Percentiles rank a stretch among this genome's conserved stretches.
Evolutionary conservation across 805 yeast species (phyloP).

Genomic region (Metschnikowia drakensbergensis): DNA sequence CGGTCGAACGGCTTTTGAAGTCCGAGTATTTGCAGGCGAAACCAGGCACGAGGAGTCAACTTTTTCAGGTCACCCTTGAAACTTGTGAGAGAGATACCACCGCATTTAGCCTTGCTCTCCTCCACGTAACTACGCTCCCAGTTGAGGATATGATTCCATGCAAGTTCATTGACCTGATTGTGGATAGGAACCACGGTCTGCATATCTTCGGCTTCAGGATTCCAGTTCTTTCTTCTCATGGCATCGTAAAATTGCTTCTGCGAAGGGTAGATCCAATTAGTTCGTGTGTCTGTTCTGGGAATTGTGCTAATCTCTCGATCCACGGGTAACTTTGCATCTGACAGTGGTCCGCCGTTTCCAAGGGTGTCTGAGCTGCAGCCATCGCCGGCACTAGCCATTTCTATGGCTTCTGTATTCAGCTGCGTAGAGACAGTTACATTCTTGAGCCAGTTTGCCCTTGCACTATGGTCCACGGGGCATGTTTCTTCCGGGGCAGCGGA

Average conservation of each 20-base stretch:
- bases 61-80: conserved; percentile 87
- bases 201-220: conserved; percentile 82
- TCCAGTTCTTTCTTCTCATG: conserved; percentile 87
- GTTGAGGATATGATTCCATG: conserved; percentile 76
- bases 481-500: neutral
- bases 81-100: conserved; percentile 78
- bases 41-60: conserved; percentile 81
- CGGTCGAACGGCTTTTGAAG: conserved; percentile 85
- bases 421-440: conserved; percentile 25
- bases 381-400: conserved; percentile 16
- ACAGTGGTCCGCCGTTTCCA: conserved; percentile 25
- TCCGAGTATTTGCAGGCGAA: conserved; percentile 62
- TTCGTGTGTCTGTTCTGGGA: conserved; percentile 60
- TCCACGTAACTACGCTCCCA: conserved; percentile 73
- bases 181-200: conserved; percentile 88
- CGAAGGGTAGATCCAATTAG: conserved; percentile 93
- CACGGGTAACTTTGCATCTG: conserved; percentile 48
- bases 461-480: conserved; percentile 70
- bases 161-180: conserved; percentile 87
- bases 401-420: conserved; percentile 38
- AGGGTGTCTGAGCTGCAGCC: conserved; percentile 47
- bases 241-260: conserved; percentile 94
- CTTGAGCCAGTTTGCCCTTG: conserved; percentile 56
- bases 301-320: conserved; percentile 77
- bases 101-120: conserved; percentile 51